Percentiles rank a stretch among this genome's conserved stretches.
Evolutionary conservation across 768 basidiomycete genomes (phyloP).

Genomic region (Kwoniella bestiolae): DNA sequence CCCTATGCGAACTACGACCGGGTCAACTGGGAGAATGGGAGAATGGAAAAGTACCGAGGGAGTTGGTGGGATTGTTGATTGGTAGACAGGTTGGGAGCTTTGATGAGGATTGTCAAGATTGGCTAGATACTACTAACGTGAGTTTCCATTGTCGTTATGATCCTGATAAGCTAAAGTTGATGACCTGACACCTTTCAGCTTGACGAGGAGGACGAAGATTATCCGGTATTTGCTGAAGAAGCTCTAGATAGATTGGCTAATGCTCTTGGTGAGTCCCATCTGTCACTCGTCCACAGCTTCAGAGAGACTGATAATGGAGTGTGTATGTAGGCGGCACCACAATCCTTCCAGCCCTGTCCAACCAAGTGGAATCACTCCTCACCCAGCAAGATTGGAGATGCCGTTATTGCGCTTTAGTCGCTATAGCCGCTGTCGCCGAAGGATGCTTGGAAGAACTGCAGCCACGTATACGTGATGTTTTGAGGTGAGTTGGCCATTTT

Average conservation of each 20-base stretch:
- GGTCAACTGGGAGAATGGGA: constrained; percentile 78
- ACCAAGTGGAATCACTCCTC: constrained; percentile 80
- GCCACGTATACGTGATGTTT: constrained; percentile 77
- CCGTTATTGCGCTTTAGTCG: constrained; percentile 83
- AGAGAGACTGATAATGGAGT: not conserved
- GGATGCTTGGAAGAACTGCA: constrained; percentile 69
- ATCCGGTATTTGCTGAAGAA: constrained; percentile 80
- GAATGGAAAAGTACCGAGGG: constrained; percentile 61
- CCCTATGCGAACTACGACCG: constrained; percentile 74
- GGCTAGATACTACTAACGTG: constrained; percentile 72
- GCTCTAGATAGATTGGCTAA: constrained; percentile 79
- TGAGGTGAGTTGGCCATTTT: constrained; percentile 64
- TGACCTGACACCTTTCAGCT: too few relatives aligned
- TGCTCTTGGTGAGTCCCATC: constrained; percentile 61
- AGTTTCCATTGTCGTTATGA: not conserved
- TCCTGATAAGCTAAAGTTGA: too few relatives aligned
- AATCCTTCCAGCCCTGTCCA: constrained; percentile 78
- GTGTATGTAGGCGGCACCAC: constrained; percentile 65
- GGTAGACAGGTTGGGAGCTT: constrained; percentile 44
- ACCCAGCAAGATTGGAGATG: constrained; percentile 80
- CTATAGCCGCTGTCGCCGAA: constrained; percentile 82
- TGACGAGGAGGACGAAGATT: constrained; percentile 64
- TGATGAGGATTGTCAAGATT: constrained; percentile 59
- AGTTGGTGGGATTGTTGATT: constrained; percentile 50
- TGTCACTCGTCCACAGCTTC: not conserved